Evolutionary conservation across 192 early-diverging fungal genomes (phyloP).

Genomic region (Coemansia sp.): DNA sequence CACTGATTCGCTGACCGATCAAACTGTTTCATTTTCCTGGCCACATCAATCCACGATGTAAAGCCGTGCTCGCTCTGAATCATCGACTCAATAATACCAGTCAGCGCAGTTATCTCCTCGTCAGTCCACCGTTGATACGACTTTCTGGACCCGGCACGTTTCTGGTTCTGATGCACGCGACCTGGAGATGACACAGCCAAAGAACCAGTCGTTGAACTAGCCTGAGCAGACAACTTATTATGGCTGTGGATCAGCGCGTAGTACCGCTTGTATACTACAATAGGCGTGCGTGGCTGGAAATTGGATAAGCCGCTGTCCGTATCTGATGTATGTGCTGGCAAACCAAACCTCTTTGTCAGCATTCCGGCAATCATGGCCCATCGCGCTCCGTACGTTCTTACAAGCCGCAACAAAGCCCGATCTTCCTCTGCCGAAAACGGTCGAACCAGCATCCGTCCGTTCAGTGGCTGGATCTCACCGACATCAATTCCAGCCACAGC

Average conservation of each 20-base stretch:
- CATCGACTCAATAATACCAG: slow-evolving; percentile 4
- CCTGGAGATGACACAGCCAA: background rate
- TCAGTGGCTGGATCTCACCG: background rate
- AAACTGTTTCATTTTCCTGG: slow-evolving; percentile 3
- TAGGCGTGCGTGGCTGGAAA: background rate
- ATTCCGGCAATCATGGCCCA: slow-evolving; percentile 23
- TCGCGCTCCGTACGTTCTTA: slow-evolving; percentile 15
- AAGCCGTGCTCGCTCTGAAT: slow-evolving; percentile 4
- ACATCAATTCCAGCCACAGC: background rate
- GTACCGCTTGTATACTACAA: slow-evolving; percentile 1
- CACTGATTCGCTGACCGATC: slow-evolving; percentile 12
- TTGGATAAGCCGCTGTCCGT: too few species aligned
- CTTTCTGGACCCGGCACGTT: background rate
- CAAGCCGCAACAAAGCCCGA: slow-evolving; percentile 14
- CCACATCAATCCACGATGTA: slow-evolving; percentile 17
- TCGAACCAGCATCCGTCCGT: slow-evolving; percentile 5
- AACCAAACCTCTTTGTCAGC: slow-evolving; percentile 8
- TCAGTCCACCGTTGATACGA: slow-evolving; percentile 9
- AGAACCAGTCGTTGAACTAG: background rate
- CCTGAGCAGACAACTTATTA: background rate
- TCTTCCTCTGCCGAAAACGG: slow-evolving; percentile 27
- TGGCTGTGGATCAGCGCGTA: background rate
- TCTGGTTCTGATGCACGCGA: background rate
- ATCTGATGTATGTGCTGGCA: background rate
- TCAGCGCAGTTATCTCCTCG: slow-evolving; percentile 20